These are phyloP conservation scores for Trypanosomatidae sp. DNA, from an alignment of 208 protist genomes.

Conservation along the genomic window DNA sequence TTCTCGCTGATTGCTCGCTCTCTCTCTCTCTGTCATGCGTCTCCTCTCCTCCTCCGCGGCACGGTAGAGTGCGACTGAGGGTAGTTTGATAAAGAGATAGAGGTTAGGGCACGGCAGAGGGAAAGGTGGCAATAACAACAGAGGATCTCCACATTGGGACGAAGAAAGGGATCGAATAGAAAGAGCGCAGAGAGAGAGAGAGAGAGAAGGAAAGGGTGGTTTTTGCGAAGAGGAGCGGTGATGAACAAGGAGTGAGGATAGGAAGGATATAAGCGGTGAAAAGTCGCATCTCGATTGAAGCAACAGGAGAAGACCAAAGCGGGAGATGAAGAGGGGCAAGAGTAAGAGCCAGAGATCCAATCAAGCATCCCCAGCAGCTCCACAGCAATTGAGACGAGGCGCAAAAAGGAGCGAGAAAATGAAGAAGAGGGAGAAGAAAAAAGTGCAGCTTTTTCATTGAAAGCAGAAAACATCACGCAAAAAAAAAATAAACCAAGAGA, in stretches of 20 bases:
- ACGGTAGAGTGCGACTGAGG: not conserved
- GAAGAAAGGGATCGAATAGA: not conserved
- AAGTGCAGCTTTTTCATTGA: not conserved
- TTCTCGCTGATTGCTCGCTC: not conserved
- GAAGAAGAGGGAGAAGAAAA: not conserved
- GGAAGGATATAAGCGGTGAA: not conserved
- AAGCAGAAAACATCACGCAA: constrained; percentile 1
- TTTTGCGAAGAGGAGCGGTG: not conserved
- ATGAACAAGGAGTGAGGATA: not conserved
- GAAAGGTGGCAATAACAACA: constrained; percentile 2
- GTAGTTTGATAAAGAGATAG: not conserved
- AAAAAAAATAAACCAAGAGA: not conserved
- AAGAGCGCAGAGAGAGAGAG: not conserved
- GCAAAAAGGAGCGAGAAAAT: not conserved
- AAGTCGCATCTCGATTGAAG: not conserved
- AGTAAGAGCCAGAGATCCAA: not conserved
- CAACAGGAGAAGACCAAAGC: not conserved
- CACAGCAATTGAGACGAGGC: not conserved
- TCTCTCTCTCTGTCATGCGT: not conserved
- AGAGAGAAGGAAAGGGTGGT: not conserved
- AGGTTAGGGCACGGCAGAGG: not conserved
- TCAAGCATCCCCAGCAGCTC: not conserved
- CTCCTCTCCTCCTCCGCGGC: not conserved
- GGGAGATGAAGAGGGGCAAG: not conserved
- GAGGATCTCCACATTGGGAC: not conserved